Evolutionary conservation across 2,329 filamentous ascomycete genomes (phyloP), one percentile per base, ranked within the genome.

Genomic region (Colletotrichum sp.): DNA sequence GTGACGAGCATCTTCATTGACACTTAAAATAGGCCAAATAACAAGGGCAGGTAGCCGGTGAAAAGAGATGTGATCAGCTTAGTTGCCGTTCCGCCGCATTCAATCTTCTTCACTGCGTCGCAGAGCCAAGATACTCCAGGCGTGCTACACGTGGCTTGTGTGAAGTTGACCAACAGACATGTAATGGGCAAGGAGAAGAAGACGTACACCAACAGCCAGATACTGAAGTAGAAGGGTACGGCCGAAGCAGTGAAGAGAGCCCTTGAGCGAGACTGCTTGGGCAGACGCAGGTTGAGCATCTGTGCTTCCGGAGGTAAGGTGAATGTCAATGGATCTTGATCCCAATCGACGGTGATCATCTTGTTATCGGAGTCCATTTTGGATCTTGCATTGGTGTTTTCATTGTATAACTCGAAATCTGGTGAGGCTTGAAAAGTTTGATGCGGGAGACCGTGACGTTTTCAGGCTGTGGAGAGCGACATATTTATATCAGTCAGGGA

Each of bases 381-480:
- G 43, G 43, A 48, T 48, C n/a, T 48, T 48, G 43, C 43, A 13
- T 48, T 6, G 43, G 6, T 48, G 43, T 48, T n/a, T 48, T 48
- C 43, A 48, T 48, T 48, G 10, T 48, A 48, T n/a, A 13, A 48
- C 0, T 13, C n/a, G n/a, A 48, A 48, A 21, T 1, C 13, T 48
- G 43, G 43, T 48, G 12, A 21, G 43, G n/a, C 43, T 48, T 48
- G 6, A 2, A 48, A 48, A 21, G 43, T 48, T 48, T 48, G 10
- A 21, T 13, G 43, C n/a, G n/a, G 43, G 10, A 21, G 21, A 48
- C 43, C 43, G 18, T 48, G 43, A 48, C 18, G 18, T 48, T 48
- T 48, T 21, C 10, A 8, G 10, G 1, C n/a, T 48, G 3, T 1
- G 10, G 0, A n/a, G 0, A 48, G 43, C n/a, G 1, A 48, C n/a